Percentiles rank a stretch among this genome's conserved stretches.
phyloP scores from a whole-genome alignment of 257 asterid species.

The Scutellaria barbata region DNA sequence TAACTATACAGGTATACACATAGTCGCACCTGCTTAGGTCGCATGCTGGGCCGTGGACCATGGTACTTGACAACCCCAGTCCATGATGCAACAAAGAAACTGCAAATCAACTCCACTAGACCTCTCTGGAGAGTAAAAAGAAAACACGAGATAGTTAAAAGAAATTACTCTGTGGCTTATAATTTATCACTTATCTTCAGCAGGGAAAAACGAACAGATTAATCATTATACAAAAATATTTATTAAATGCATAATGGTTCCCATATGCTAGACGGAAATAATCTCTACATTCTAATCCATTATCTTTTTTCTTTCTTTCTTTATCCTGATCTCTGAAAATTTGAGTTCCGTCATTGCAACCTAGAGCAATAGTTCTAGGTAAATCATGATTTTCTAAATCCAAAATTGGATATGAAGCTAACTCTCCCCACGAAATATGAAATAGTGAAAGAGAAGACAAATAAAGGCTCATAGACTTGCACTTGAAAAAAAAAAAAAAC shows the following conservation, averaged over 20 bases:
- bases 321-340: not conserved
- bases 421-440: conserved; percentile 19
- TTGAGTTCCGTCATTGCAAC: conserved; percentile 8
- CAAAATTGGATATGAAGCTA: conserved; percentile 21
- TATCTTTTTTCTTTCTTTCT: not conserved
- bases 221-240: conserved; percentile 4
- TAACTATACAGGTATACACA: conserved; percentile 16
- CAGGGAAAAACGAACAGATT: not conserved
- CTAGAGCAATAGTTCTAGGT: conserved; percentile 6
- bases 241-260: too few relatives aligned
- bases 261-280: too few relatives aligned
- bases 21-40: conserved; percentile 87
- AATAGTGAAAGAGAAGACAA: conserved; percentile 23
- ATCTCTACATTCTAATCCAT: not conserved
- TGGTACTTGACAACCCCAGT: conserved; percentile 99
- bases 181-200: conserved; percentile 18
- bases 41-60: conserved; percentile 96
- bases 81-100: conserved; percentile 99
- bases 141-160: conserved; percentile 28
- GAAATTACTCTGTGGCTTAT: conserved; percentile 12
- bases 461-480: conserved; percentile 17
- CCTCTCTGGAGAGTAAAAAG: conserved; percentile 59
- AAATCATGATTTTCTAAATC: conserved; percentile 23
- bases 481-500: not conserved
- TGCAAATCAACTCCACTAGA: conserved; percentile 97